Percentiles rank a stretch among this genome's conserved stretches.
These are phyloP conservation scores for Lepidium campestre DNA, from an alignment of 441 rosid species.

Conservation along the genomic window DNA sequence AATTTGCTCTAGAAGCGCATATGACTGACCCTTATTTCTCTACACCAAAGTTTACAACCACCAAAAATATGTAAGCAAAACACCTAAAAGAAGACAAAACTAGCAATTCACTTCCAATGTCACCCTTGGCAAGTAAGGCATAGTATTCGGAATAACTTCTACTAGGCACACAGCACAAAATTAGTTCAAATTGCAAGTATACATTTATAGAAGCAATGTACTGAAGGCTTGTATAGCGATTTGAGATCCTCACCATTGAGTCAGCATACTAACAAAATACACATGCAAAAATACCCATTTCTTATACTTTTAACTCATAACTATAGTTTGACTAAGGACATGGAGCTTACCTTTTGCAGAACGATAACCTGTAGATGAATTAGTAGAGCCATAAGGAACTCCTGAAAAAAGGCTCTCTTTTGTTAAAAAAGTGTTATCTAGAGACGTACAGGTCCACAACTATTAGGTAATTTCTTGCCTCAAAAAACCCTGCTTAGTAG, in stretches of 20 bases:
- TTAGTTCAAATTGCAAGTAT: not conserved
- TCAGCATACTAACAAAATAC: conserved; percentile 8
- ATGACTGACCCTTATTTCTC: not conserved
- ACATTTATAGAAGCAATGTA: not conserved
- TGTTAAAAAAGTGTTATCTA: conserved; percentile 35
- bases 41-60: conserved; percentile 1
- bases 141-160: not conserved
- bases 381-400: conserved; percentile 80
- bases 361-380: conserved; percentile 78
- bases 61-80: conserved; percentile 3
- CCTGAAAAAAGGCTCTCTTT: conserved; percentile 74
- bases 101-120: not conserved
- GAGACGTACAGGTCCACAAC: conserved; percentile 2
- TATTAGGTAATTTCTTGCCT: not conserved
- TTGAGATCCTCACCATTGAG: conserved; percentile 3
- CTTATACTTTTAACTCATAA: conserved; percentile 2
- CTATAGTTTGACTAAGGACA: conserved; percentile 14
- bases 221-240: not conserved
- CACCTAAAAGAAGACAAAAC: not conserved
- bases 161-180: not conserved
- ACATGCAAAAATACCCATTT: not conserved
- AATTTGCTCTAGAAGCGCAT: not conserved
- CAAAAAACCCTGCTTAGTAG: not conserved
- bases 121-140: conserved; percentile 11
- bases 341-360: conserved; percentile 80